These are phyloP conservation scores for Aeminium ludgeri DNA, from an alignment of 495 filamentous ascomycete species.

Conservation along the genomic window DNA sequence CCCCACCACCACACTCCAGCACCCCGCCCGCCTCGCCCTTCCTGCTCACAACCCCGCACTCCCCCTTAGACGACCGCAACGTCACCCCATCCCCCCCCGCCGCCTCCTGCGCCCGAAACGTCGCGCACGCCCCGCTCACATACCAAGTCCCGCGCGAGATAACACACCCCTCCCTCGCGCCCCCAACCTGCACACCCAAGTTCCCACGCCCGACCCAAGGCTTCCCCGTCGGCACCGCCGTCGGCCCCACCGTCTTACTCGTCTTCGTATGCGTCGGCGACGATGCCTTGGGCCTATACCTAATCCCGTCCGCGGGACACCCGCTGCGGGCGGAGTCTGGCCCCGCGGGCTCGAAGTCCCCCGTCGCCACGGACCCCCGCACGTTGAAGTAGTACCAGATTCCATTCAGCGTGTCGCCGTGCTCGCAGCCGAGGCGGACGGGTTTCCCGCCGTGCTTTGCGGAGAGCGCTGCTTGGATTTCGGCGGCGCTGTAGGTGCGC, in stretches of 20 bases:
- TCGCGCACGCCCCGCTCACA: conserved; percentile 50
- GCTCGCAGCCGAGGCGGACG: conserved; percentile 52
- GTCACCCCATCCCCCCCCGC: conserved; percentile 15
- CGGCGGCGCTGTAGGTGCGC: conserved; percentile 44
- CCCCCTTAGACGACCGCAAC: conserved; percentile 21
- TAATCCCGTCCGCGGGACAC: conserved; percentile 45
- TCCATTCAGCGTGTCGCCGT: conserved; percentile 45
- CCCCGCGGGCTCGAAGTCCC: conserved; percentile 56
- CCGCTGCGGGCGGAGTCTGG: conserved; percentile 41
- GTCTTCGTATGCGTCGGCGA: conserved; percentile 10
- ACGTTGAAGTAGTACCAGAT: conserved; percentile 80
- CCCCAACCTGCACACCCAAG: conserved; percentile 36
- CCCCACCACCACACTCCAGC: conserved; percentile 18
- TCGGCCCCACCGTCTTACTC: conserved; percentile 24
- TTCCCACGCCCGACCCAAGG: conserved; percentile 40
- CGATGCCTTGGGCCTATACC: conserved; percentile 46
- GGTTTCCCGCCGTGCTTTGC: conserved; percentile 40
- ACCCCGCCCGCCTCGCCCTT: too few species aligned
- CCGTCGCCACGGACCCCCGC: conserved; percentile 56
- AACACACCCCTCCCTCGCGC: conserved; percentile 44
- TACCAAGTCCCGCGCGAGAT: conserved; percentile 58
- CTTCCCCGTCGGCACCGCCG: conserved; percentile 9
- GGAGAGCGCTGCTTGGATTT: conserved; percentile 49
- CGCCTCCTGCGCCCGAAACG: conserved; percentile 32
- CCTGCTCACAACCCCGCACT: conserved; percentile 15